phyloP scores from a whole-genome alignment of 148 eudicot genomes.

The Hydrangea macrophylla region DNA sequence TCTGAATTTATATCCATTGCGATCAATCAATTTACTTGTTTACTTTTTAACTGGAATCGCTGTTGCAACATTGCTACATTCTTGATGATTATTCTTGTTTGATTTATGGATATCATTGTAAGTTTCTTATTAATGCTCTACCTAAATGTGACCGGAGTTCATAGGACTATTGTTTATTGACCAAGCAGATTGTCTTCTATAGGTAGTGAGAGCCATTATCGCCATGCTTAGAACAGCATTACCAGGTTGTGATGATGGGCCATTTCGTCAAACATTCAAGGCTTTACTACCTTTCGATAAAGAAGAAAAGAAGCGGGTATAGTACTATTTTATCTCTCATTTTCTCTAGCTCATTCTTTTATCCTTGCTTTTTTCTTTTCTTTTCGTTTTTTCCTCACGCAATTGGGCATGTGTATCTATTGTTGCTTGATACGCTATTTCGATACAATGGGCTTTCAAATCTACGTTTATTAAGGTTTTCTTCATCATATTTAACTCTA shows the following conservation, averaged over 20 bases:
- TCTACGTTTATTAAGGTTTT: conserved; percentile 1
- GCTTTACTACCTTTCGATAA: conserved; percentile 77
- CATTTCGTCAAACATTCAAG: conserved; percentile 80
- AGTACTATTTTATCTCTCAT: neutral
- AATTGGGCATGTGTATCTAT: too few species aligned
- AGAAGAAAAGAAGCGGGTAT: conserved; percentile 79
- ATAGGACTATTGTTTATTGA: neutral
- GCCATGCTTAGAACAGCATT: conserved; percentile 74
- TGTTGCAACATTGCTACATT: neutral
- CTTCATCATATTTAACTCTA: conserved; percentile 2
- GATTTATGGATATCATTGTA: neutral
- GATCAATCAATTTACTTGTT: too few species aligned
- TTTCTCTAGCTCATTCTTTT: neutral
- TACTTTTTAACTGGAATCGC: neutral
- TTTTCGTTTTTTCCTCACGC: too few species aligned
- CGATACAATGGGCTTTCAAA: neutral
- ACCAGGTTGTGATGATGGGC: conserved; percentile 75
- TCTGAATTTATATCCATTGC: too few species aligned
- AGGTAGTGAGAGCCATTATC: conserved; percentile 82
- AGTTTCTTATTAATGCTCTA: neutral
- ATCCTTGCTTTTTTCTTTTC: too few species aligned
- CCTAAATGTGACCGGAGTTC: neutral
- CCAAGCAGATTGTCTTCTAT: conserved; percentile 10
- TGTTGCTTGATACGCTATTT: neutral
- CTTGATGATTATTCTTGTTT: neutral